Evolutionary conservation across 2,329 filamentous ascomycete species (phyloP), one percentile per base, ranked within the genome.

Genomic region (Exutisphaerella laricina): DNA sequence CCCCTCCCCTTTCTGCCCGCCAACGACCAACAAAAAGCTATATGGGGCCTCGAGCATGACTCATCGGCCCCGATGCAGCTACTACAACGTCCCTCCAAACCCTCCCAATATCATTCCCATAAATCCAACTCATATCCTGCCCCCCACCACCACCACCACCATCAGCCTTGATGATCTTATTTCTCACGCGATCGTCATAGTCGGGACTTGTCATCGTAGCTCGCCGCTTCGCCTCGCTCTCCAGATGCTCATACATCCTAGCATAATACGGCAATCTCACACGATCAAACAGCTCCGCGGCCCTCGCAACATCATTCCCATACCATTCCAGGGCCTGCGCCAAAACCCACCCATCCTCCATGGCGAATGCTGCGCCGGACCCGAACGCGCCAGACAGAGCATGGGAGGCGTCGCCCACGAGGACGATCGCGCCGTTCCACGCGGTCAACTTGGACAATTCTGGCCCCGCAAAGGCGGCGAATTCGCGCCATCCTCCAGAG

Each of bases 391-490:
- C 50, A 12, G 48, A 51, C 4, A 53, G 42, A n/a, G 50, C 72
- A 54, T 79, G 75, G 1, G 73, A 77, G 0, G 74, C 69, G 49
- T 79, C 75, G 6, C 75, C 75, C 1, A 78, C 67, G 3, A 78
- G 63, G 4, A 70, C 74, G 2, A 77, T 52, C 39, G 68, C 68
- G 30, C 67, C 58, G 17, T 42, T 25, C 61, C 67, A 73, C 2
- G 59, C 66, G 1, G 57, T 66, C 3, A 73, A 56, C 2, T 57
- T 58, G 5, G 62, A 48, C 13, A 74, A 50, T 25, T 70, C 65
- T 1, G 70, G 70, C 0, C 71, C 71, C 1, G 71, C 65, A 41
- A 73, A 74, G 0, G 70, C 66, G 3, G 70, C 66, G 29, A 74
- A 74, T 37, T 73, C 70, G 17, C 65, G 65, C 71, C 71, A 74